phyloP scores from a whole-genome alignment of 1,284 basidiomycete species.

The Microbotryum lychnidis-dioicae region DNA sequence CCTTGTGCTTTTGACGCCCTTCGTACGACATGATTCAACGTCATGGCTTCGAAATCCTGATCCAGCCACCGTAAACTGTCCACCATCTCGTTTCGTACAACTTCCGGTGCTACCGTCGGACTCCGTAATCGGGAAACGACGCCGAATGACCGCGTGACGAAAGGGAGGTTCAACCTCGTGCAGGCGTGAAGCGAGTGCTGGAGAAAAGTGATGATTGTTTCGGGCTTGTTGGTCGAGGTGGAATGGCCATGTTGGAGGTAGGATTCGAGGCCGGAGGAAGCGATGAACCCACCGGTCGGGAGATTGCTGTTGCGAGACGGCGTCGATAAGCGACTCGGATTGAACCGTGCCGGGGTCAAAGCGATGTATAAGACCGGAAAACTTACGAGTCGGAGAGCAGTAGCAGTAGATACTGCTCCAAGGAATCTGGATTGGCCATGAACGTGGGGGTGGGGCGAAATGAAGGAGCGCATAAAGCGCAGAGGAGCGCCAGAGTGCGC shows the following conservation, averaged over 20 bases:
- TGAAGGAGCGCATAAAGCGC: too few species aligned
- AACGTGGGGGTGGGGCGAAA: too few species aligned
- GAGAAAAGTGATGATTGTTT: slow-evolving; percentile 54
- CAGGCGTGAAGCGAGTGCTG: slow-evolving; percentile 65
- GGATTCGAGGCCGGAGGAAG: slow-evolving; percentile 86
- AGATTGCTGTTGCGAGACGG: slow-evolving; percentile 55
- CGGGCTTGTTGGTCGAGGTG: slow-evolving; percentile 30
- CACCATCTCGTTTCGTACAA: too few species aligned
- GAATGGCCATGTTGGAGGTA: slow-evolving; percentile 68
- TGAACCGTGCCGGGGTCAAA: too few species aligned
- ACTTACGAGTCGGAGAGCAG: slow-evolving; percentile 22
- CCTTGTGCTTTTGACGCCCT: slow-evolving; percentile 88
- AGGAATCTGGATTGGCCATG: not conserved
- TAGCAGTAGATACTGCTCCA: slow-evolving; percentile 24
- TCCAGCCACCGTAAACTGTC: slow-evolving; percentile 55
- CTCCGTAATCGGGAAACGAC: slow-evolving; percentile 1
- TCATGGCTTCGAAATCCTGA: slow-evolving; percentile 69
- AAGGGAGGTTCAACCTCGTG: slow-evolving; percentile 62
- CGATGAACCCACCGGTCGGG: slow-evolving; percentile 82
- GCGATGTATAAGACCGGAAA: too few species aligned
- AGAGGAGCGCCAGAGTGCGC: too few species aligned
- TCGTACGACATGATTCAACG: slow-evolving; percentile 78
- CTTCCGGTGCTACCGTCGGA: too few species aligned
- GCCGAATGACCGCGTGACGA: slow-evolving; percentile 61
- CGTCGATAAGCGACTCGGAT: not conserved